phyloP scores from a whole-genome alignment of 164 flowering plant genomes.

The Magnolia sinica region DNA sequence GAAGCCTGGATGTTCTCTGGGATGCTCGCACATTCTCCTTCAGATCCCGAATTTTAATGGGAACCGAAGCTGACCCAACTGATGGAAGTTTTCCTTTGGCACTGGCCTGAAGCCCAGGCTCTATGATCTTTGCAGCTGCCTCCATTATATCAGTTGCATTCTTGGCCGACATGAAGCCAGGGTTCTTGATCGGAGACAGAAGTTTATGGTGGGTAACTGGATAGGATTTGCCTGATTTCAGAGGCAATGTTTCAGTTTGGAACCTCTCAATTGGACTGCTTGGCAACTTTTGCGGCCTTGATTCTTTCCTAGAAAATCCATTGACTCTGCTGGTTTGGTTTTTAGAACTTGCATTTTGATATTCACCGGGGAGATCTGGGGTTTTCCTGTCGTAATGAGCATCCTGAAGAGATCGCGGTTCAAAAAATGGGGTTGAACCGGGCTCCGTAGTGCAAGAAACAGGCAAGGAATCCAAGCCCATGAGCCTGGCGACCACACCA shows the following conservation, averaged over 20 bases:
- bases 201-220: constrained; percentile 72
- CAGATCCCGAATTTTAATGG: constrained; percentile 43
- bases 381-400: constrained; percentile 33
- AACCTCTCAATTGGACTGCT: constrained; percentile 39
- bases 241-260: constrained; percentile 74
- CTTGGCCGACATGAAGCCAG: constrained; percentile 49
- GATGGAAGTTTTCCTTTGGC: constrained; percentile 33
- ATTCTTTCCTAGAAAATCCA: constrained; percentile 32
- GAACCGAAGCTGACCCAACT: constrained; percentile 38
- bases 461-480: constrained; percentile 96
- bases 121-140: constrained; percentile 82
- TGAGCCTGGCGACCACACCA: constrained; percentile 87
- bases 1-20: constrained; percentile 40
- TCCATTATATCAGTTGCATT: constrained; percentile 87
- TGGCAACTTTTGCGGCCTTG: constrained; percentile 38
- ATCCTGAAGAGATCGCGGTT: constrained; percentile 48
- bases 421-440: constrained; percentile 52
- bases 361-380: constrained; percentile 32
- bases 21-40: constrained; percentile 48
- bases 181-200: constrained; percentile 79
- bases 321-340: constrained; percentile 28
- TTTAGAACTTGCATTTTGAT: constrained; percentile 30
- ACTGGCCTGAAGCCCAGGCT: constrained; percentile 42
- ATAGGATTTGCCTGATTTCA: constrained; percentile 74
- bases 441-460: constrained; percentile 47